Percentiles rank a stretch among this genome's conserved stretches.
These are phyloP conservation scores for Xanthoconium separans DNA, from an alignment of 1,284 basidiomycete species.

Conservation along the genomic window DNA sequence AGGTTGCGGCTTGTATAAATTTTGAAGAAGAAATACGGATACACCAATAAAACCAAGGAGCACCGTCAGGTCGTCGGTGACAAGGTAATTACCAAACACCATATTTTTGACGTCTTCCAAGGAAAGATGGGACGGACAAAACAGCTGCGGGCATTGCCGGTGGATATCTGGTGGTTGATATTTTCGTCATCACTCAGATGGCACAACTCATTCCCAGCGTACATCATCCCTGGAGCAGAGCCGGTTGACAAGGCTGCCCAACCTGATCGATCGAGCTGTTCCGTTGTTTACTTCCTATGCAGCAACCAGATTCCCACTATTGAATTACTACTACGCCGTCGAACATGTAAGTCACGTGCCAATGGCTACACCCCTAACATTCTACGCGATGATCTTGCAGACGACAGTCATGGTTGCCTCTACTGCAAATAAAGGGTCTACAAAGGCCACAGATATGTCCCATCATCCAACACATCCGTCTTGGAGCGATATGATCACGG, in stretches of 20 bases:
- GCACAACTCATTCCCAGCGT: background rate
- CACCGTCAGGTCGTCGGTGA: slow-evolving; percentile 75
- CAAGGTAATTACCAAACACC: slow-evolving; percentile 53
- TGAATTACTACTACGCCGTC: background rate
- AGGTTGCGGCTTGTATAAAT: slow-evolving; percentile 73
- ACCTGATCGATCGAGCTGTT: too few relatives aligned
- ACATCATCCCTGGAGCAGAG: too few relatives aligned
- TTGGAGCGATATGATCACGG: slow-evolving; percentile 65
- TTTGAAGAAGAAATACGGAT: slow-evolving; percentile 71
- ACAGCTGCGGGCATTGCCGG: slow-evolving; percentile 12
- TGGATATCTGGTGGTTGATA: background rate
- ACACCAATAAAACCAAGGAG: slow-evolving; percentile 69
- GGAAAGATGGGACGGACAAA: background rate
- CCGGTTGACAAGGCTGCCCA: too few relatives aligned
- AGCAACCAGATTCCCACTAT: slow-evolving; percentile 1
- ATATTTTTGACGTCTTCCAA: slow-evolving; percentile 30
- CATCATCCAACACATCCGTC: slow-evolving; percentile 41
- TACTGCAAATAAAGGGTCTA: slow-evolving; percentile 31
- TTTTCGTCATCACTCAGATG: background rate
- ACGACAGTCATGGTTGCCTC: slow-evolving; percentile 26
- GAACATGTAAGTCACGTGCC: slow-evolving; percentile 14
- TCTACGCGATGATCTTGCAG: background rate
- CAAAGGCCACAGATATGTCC: slow-evolving; percentile 18
- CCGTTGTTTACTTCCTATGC: background rate
- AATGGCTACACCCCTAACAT: slow-evolving; percentile 4